Evolutionary conservation across 208 protist species (phyloP), one percentile per base, ranked within the genome.

Genomic region (Acanthamoeba castellanii): DNA sequence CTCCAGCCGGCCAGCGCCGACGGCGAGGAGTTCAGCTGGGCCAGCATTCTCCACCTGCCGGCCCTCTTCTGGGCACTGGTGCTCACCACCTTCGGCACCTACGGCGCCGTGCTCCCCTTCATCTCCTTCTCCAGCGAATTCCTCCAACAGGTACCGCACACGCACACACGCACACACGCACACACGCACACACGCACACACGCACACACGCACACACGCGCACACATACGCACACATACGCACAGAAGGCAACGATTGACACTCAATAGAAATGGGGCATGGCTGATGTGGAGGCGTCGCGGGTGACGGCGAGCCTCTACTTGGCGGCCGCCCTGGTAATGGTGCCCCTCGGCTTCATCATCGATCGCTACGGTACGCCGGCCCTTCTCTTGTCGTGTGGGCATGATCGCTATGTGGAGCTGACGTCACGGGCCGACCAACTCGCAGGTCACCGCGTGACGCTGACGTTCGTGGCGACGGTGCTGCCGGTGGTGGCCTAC

Each of bases 51-150:
- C 8, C 70, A 42, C n/a, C 70, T 78, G 22, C 70, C 70, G n/a
- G 11, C n/a, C 32, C 70, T 78, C n/a, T 78, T 78, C 70, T 78
- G 70, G 70, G 7, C 37, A 30, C n/a, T 78, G 30, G 70, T 78
- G 5, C 13, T 78, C 70, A 45, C 70, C 37, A 78, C 70, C 22
- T 78, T 78, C 37, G 70, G 70, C n/a, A 42, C 30, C n/a, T 78
- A 78, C 70, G 70, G 70, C 32, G 25, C 70, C 9, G 70, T 78
- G 37, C 70, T 78, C 27, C 70, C 70, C 16, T 78, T 78, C 37
- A 78, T 78, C n/a, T 78, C 70, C 37, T 78, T 78, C 70, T 78
- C 70, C 13, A 78, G 70, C 70, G 70, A 78, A n/a, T 78, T 78
- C 70, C 37, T 78, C 13, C 70, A 78, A n/a, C 70, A 78, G 25